Percentiles rank a stretch among this genome's conserved stretches.
Evolutionary conservation across 306 rosid genomes (phyloP).

Genomic region (Lagenaria siceraria): DNA sequence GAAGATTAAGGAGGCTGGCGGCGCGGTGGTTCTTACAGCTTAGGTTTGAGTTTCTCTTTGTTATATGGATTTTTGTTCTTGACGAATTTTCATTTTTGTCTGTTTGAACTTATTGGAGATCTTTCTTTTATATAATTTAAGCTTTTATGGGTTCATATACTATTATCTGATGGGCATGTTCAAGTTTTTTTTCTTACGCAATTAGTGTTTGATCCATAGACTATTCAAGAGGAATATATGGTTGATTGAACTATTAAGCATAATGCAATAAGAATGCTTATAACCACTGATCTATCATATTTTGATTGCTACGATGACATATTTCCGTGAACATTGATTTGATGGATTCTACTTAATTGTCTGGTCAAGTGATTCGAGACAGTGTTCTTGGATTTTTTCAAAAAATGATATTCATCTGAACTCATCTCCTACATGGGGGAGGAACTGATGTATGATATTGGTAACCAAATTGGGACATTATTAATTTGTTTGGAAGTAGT

Average conservation of each 20-base stretch:
- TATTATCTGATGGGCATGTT: neutral
- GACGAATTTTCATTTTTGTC: neutral
- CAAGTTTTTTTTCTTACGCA: neutral
- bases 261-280: neutral
- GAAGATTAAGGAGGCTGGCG: conserved; percentile 89
- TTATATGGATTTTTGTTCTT: conserved; percentile 1
- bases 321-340: neutral
- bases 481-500: too few species aligned
- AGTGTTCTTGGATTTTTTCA: neutral
- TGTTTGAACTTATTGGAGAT: neutral
- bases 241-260: neutral
- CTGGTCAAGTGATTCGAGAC: neutral
- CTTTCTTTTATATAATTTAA: neutral
- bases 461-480: neutral
- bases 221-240: neutral
- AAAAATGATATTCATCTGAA: neutral
- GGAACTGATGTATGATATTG: too few species aligned
- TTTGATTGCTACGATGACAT: too few species aligned
- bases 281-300: neutral
- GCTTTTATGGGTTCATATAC: neutral
- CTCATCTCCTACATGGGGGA: neutral
- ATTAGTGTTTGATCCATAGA: neutral
- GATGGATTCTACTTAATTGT: neutral
- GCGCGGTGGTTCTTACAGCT: conserved; percentile 74
- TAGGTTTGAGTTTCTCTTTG: conserved; percentile 24